phyloP scores from a whole-genome alignment of 1,284 basidiomycete species.

The Ganoderma sinense region DNA sequence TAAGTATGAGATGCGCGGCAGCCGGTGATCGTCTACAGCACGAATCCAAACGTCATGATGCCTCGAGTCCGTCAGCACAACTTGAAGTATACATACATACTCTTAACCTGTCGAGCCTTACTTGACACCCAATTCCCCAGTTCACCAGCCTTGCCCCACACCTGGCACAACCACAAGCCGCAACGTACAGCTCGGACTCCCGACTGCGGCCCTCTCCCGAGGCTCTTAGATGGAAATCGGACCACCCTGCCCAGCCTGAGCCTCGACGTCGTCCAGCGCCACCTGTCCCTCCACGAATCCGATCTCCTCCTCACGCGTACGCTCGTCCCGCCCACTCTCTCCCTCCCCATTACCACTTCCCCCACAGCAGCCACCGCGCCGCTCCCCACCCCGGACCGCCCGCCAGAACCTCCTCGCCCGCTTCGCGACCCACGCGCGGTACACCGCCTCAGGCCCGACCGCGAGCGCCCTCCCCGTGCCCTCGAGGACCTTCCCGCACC shows the following conservation, averaged over 20 bases:
- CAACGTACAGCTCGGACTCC: not conserved
- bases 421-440: slow-evolving; percentile 5
- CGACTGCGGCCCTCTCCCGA: not conserved
- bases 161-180: not conserved
- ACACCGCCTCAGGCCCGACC: slow-evolving; percentile 21
- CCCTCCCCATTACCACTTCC: too few species aligned
- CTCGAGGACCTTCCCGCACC: slow-evolving; percentile 26
- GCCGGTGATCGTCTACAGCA: not conserved
- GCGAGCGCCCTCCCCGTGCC: slow-evolving; percentile 19
- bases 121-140: not conserved
- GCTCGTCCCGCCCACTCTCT: not conserved
- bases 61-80: not conserved
- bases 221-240: not conserved
- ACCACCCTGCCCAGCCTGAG: not conserved
- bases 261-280: slow-evolving; percentile 3
- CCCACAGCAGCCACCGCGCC: not conserved
- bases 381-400: slow-evolving; percentile 6
- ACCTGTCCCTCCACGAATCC: slow-evolving; percentile 3
- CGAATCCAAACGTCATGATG: not conserved
- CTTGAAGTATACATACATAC: not conserved
- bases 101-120: not conserved
- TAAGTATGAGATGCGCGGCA: not conserved
- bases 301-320: not conserved
- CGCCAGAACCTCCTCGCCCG: slow-evolving; percentile 4
- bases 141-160: not conserved